Evolutionary conservation across 805 yeast species (phyloP), one percentile per base, ranked within the genome.

Genomic region (Candida koratica): DNA sequence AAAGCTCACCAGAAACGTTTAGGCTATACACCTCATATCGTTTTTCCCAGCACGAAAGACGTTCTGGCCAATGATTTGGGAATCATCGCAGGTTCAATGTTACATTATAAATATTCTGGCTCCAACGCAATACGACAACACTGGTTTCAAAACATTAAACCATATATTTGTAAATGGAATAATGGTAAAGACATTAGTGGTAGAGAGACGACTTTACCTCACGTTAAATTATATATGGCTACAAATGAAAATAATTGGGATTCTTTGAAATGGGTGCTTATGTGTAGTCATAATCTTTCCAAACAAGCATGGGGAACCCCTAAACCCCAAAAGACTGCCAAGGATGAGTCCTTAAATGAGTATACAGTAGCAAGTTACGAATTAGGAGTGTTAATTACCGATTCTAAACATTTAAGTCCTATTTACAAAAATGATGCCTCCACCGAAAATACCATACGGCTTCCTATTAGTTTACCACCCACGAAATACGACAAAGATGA

Each of bases 301-400:
- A 75, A 75, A 37, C 82, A 77, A 41, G 95, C 95, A 1, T 86
- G 95, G 95, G 95, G 95, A 60, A 43, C 34, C 12, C 26, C 22
- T n/a, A 20, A 15, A 11, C n/a, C n/a, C n/a, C n/a, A 25, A 24
- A 8, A 4, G 32, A 12, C 5, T 9, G 36, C 23, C 51, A 30
- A 27, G 37, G 36, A 44, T 60, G 3, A 22, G 25, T 3, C 39
- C 41, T 13, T 64, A 18, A 18, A 19, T 3, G 32, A 29, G 32
- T 29, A 53, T 39, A 51, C 52, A 6, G 53, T 66, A 1, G 41
- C 61, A 3, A 66, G 71, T 43, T 66, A 58, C 41, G 72, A 66
- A 41, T 44, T 66, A 19, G 60, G 70, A 5, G 65, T 66, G 10
- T 45, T 65, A 17, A 35, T 56, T 11, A 55, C 54, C 5, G 24